A percentile compares a stretch with the other conserved stretches of the same genome.
Evolutionary conservation across 2,329 filamentous ascomycete genomes (phyloP).

Genomic region (Allantophomopsis lycopodina): DNA sequence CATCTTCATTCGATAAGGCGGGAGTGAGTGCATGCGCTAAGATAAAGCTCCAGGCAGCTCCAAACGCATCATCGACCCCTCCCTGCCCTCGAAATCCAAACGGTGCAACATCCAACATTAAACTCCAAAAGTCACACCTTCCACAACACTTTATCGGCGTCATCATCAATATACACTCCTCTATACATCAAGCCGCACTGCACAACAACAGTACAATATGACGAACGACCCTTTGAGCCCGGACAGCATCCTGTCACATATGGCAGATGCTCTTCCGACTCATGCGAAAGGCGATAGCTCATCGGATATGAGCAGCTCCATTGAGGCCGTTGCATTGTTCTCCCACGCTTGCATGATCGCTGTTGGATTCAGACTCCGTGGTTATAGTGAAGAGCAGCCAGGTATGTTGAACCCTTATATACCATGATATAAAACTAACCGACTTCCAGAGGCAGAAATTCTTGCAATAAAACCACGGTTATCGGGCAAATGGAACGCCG

Average conservation of each 20-base stretch:
- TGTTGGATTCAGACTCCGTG: constrained; percentile 68
- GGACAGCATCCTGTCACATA: constrained; percentile 34
- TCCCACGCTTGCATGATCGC: constrained; percentile 72
- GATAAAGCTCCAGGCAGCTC: constrained; percentile 4
- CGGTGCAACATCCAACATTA: too few species aligned
- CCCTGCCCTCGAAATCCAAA: not conserved
- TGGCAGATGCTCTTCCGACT: constrained; percentile 45
- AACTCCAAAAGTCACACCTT: too few species aligned
- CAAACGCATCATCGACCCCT: constrained; percentile 1
- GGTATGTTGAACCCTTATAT: constrained; percentile 28
- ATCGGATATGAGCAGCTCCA: constrained; percentile 55
- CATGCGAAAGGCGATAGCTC: constrained; percentile 35
- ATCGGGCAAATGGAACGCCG: constrained; percentile 68
- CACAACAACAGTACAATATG: constrained; percentile 8
- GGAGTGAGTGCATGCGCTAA: not conserved
- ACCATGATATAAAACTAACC: constrained; percentile 5
- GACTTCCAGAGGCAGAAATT: constrained; percentile 37
- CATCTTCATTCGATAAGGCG: too few species aligned
- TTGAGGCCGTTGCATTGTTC: constrained; percentile 75
- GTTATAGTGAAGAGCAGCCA: constrained; percentile 73
- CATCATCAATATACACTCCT: too few species aligned
- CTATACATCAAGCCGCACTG: too few species aligned
- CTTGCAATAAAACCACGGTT: constrained; percentile 46
- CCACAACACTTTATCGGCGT: too few species aligned
- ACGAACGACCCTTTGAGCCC: constrained; percentile 24